These are phyloP conservation scores for Erigeron philadelphicus DNA, from an alignment of 140 eudicot genomes.

Conservation along the genomic window DNA sequence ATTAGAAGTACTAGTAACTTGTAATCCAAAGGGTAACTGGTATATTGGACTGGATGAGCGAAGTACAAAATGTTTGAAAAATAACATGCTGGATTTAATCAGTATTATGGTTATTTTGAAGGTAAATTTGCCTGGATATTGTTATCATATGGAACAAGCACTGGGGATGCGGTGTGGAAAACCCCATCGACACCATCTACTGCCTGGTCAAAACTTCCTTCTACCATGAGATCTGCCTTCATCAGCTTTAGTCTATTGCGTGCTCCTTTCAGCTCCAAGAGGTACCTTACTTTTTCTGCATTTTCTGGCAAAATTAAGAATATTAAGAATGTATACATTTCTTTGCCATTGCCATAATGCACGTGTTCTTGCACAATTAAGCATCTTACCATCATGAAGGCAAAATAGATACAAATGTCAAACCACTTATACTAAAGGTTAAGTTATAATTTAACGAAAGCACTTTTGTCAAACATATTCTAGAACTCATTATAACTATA, in stretches of 20 bases:
- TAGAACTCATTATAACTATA: no score
- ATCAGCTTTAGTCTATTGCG: constrained; percentile 53
- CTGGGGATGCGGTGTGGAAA: constrained; percentile 90
- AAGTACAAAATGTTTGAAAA: neutral
- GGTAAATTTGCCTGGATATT: constrained; percentile 49
- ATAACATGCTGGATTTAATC: neutral
- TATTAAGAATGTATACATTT: neutral
- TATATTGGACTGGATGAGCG: neutral
- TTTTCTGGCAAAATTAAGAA: constrained; percentile 42
- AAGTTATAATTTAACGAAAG: no score
- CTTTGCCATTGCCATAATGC: neutral
- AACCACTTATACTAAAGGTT: neutral
- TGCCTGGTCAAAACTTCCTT: constrained; percentile 83
- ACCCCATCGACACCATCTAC: constrained; percentile 74
- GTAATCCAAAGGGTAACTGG: neutral
- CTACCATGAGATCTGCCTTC: constrained; percentile 63
- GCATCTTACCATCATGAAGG: neutral
- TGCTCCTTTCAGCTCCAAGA: constrained; percentile 77
- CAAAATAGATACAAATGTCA: neutral
- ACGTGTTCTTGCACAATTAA: neutral
- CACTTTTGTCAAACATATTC: no score
- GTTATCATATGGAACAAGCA: constrained; percentile 48
- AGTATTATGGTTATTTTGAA: neutral
- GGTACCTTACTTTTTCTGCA: constrained; percentile 51
- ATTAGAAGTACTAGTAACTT: neutral